These are phyloP conservation scores for Gamsiella multidivaricata DNA, from an alignment of 192 early-diverging fungal species.

Conservation along the genomic window DNA sequence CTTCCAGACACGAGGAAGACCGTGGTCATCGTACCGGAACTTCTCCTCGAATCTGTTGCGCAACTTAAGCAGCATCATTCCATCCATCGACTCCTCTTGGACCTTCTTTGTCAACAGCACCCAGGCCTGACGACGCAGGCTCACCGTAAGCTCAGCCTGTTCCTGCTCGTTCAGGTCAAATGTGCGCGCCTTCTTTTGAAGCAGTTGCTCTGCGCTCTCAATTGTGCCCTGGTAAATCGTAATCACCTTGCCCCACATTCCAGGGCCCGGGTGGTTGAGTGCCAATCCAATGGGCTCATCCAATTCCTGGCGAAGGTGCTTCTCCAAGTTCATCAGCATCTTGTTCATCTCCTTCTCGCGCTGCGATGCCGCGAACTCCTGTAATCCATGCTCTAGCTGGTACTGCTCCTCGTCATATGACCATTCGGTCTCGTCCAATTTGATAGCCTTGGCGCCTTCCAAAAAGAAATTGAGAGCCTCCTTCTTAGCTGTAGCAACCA, in stretches of 20 bases:
- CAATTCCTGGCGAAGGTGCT: constrained; percentile 66
- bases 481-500: constrained; percentile 59
- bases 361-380: constrained; percentile 66
- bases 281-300: constrained; percentile 76
- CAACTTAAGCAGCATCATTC: constrained; percentile 83
- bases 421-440: constrained; percentile 80
- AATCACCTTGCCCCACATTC: constrained; percentile 83
- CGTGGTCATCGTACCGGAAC: constrained; percentile 95
- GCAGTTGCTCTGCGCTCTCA: constrained; percentile 62
- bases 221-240: constrained; percentile 64
- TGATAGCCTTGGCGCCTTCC: constrained; percentile 63
- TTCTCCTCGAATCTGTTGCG: constrained; percentile 86
- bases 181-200: constrained; percentile 65
- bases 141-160: constrained; percentile 59
- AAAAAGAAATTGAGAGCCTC: constrained; percentile 62
- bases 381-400: constrained; percentile 72
- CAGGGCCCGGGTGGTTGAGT: constrained; percentile 71
- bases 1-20: constrained; percentile 94
- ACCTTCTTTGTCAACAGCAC: constrained; percentile 74
- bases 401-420: constrained; percentile 64
- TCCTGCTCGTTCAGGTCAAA: constrained; percentile 67
- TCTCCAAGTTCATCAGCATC: constrained; percentile 71
- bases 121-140: constrained; percentile 79
- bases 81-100: constrained; percentile 86
- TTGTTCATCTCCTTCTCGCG: constrained; percentile 74